Percentiles rank a stretch among this genome's conserved stretches.
Evolutionary conservation across 1,139 yeast species (phyloP).

Genomic region (Kazachstania sp.): DNA sequence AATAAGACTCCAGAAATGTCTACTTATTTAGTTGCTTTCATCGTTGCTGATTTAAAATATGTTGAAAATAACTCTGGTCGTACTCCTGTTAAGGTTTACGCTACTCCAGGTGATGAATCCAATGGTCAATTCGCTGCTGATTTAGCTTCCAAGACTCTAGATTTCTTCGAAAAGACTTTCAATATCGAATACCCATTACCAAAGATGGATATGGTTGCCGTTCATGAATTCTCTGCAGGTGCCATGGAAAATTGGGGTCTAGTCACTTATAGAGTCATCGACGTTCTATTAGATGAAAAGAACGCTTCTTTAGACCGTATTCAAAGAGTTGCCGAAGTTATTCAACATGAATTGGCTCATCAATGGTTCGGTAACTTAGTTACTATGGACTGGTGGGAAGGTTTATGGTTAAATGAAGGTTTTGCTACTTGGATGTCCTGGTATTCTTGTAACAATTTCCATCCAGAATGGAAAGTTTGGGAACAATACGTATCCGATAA

Average conservation of each 20-base stretch:
- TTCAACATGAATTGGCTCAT: conserved; percentile 74
- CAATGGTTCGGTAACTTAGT: conserved; percentile 82
- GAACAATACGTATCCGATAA: conserved; percentile 49
- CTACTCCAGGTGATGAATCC: conserved; percentile 57
- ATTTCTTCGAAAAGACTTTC: conserved; percentile 55
- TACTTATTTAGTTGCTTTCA: conserved; percentile 69
- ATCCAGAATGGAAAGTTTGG: conserved; percentile 64
- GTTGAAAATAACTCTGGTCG: conserved; percentile 42
- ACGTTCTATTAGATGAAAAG: conserved; percentile 52
- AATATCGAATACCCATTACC: conserved; percentile 64
- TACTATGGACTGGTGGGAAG: conserved; percentile 85
- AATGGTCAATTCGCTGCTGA: conserved; percentile 60
- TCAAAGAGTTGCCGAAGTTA: conserved; percentile 68
- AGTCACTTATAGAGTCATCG: conserved; percentile 65
- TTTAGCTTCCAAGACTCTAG: conserved; percentile 58
- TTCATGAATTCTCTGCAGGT: conserved; percentile 67
- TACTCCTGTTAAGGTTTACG: conserved; percentile 58
- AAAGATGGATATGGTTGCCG: conserved; percentile 65
- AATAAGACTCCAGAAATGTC: conserved; percentile 64
- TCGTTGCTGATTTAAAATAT: conserved; percentile 66
- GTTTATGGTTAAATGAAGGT: conserved; percentile 75
- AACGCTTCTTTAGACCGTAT: conserved; percentile 31
- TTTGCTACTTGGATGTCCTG: conserved; percentile 78
- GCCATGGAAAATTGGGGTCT: conserved; percentile 83
- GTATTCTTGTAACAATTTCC: conserved; percentile 34